A percentile compares a stretch with the other conserved stretches of the same genome.
phyloP scores from a whole-genome alignment of 768 basidiomycete species.

The Daedaleopsis nitida region DNA sequence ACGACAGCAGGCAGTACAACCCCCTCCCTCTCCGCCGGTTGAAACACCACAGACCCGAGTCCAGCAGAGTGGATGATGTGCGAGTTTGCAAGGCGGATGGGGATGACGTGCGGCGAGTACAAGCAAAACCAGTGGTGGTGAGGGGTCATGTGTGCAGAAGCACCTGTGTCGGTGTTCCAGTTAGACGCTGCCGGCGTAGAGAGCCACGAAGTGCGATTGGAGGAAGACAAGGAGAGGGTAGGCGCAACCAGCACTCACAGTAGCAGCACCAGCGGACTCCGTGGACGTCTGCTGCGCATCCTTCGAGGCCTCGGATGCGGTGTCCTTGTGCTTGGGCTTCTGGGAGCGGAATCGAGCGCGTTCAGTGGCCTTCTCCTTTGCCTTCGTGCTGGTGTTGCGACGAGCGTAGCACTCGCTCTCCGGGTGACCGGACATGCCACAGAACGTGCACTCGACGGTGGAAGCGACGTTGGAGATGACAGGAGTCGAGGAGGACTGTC shows the following conservation, averaged over 20 bases:
- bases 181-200: slow-evolving; percentile 3
- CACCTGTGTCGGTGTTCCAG: slow-evolving; percentile 18
- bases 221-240: slow-evolving; percentile 8
- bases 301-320: too few species aligned
- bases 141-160: slow-evolving; percentile 17
- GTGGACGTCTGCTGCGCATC: too few species aligned
- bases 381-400: too few species aligned
- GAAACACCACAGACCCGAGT: slow-evolving; percentile 20
- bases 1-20: slow-evolving; percentile 3
- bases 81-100: slow-evolving; percentile 1
- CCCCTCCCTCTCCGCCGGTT: slow-evolving; percentile 8
- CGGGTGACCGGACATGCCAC: too few species aligned
- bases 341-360: too few species aligned
- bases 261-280: background rate
- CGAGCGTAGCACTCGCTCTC: too few species aligned
- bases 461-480: too few species aligned
- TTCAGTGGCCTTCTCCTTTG: too few species aligned
- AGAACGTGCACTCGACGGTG: too few species aligned
- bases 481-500: too few species aligned
- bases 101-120: background rate
- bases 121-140: slow-evolving; percentile 9
- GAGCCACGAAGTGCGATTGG: slow-evolving; percentile 1
- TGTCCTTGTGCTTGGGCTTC: too few species aligned
- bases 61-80: slow-evolving; percentile 1
- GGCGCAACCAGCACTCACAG: slow-evolving; percentile 4